Conservation (phyloP, 2,329 filamentous ascomycete species). For the Colletotrichum brevisporum region DNA sequence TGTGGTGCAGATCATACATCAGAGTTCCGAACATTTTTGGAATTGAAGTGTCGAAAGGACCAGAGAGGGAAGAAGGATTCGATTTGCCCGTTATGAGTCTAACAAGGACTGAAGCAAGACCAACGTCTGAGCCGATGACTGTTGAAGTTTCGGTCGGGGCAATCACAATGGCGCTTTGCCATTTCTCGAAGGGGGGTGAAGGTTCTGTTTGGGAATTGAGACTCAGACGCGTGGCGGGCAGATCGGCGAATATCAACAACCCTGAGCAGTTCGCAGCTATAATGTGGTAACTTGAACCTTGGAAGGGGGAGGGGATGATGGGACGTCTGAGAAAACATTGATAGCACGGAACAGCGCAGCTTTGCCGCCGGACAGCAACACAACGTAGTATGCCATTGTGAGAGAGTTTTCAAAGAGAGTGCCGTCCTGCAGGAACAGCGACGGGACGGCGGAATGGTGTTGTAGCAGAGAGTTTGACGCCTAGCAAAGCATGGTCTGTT, state of each 20-base stretch:
- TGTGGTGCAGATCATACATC: conserved; percentile 26
- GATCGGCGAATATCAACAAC: background rate
- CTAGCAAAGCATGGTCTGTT: background rate
- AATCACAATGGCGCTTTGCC: background rate
- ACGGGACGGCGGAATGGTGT: background rate
- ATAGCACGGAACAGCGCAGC: background rate
- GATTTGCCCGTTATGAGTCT: background rate
- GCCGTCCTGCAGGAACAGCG: background rate
- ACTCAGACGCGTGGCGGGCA: background rate
- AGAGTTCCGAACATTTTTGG: conserved; percentile 31
- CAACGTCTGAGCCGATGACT: background rate
- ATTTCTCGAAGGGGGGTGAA: background rate
- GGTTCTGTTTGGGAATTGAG: background rate
- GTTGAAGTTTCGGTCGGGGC: background rate
- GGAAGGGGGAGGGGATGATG: background rate
- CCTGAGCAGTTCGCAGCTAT: background rate
- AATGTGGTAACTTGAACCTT: conserved; percentile 5
- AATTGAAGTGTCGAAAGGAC: background rate
- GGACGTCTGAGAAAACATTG: conserved; percentile 18
- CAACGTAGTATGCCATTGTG: background rate
- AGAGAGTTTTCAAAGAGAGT: background rate
- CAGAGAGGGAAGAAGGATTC: background rate
- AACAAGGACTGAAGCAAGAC: background rate
- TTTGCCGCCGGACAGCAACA: conserved; percentile 1
- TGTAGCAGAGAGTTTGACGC: background rate